A percentile compares a stretch with the other conserved stretches of the same genome.
phyloP scores from a whole-genome alignment of 2,329 filamentous ascomycete genomes.

The Sporothrix sp. region DNA sequence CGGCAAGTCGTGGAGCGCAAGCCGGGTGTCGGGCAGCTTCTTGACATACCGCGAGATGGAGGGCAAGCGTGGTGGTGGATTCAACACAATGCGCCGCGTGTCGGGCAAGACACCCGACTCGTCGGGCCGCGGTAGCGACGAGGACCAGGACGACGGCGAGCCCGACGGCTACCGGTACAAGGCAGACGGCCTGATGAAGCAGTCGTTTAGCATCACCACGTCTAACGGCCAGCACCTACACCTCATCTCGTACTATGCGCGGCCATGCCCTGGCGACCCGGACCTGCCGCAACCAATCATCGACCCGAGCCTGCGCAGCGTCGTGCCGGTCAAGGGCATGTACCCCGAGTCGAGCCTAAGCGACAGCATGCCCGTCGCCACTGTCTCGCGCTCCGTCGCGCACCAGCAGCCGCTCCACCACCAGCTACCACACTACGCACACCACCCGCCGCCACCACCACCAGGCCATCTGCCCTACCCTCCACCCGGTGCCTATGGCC shows the following conservation, averaged over 20 bases:
- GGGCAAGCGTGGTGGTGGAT: conserved; percentile 85
- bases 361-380: conserved; percentile 64
- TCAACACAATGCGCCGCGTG: conserved; percentile 46
- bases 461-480: conserved; percentile 22
- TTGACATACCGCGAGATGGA: conserved; percentile 98
- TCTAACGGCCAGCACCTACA: conserved; percentile 82
- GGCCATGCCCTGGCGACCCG: conserved; percentile 61
- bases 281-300: conserved; percentile 72
- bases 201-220: conserved; percentile 98
- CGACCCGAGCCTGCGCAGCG: conserved; percentile 69
- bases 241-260: conserved; percentile 92
- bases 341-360: conserved; percentile 94
- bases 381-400: conserved; percentile 62
- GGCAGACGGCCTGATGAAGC: conserved; percentile 96
- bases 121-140: conserved; percentile 65
- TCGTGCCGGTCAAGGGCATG: conserved; percentile 84
- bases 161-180: conserved; percentile 92
- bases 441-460: conserved; percentile 15
- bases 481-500: conserved; percentile 28
- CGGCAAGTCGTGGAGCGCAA: conserved; percentile 98
- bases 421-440: conserved; percentile 14
- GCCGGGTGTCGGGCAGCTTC: conserved; percentile 93
- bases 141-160: conserved; percentile 74
- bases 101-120: conserved; percentile 72
- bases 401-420: conserved; percentile 27